Conservation (phyloP, 148 eudicot species). For the Rhododendron vialii region DNA sequence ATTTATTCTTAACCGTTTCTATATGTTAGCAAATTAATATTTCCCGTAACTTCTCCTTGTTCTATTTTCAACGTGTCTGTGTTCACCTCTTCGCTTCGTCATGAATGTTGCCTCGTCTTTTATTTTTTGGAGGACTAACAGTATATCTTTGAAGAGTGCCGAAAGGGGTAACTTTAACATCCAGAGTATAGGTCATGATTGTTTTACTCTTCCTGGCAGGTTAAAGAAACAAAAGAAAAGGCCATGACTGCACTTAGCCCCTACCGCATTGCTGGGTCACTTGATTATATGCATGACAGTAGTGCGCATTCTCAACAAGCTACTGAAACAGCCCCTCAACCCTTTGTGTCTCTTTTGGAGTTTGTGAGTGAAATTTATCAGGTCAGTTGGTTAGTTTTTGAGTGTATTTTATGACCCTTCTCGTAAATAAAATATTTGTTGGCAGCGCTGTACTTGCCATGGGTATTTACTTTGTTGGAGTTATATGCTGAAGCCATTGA, state of each 20-base stretch:
- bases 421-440: background rate
- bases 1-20: background rate
- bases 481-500: background rate
- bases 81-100: background rate
- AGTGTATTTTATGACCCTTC: background rate
- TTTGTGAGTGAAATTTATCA: constrained; percentile 95
- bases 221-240: constrained; percentile 89
- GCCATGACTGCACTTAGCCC: constrained; percentile 80
- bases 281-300: constrained; percentile 51
- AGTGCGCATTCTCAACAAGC: constrained; percentile 43
- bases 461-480: background rate
- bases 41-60: background rate
- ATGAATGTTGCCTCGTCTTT: background rate
- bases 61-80: background rate
- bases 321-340: constrained; percentile 40
- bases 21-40: background rate
- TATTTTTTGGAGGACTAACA: background rate
- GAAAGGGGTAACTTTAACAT: background rate
- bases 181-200: background rate
- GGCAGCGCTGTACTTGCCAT: background rate
- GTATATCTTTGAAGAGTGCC: background rate
- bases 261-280: constrained; percentile 52
- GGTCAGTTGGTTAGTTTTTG: constrained; percentile 36
- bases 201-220: constrained; percentile 36
- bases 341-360: constrained; percentile 87